phyloP scores from a whole-genome alignment of 495 filamentous ascomycete species.

The Cercophora sp. region DNA sequence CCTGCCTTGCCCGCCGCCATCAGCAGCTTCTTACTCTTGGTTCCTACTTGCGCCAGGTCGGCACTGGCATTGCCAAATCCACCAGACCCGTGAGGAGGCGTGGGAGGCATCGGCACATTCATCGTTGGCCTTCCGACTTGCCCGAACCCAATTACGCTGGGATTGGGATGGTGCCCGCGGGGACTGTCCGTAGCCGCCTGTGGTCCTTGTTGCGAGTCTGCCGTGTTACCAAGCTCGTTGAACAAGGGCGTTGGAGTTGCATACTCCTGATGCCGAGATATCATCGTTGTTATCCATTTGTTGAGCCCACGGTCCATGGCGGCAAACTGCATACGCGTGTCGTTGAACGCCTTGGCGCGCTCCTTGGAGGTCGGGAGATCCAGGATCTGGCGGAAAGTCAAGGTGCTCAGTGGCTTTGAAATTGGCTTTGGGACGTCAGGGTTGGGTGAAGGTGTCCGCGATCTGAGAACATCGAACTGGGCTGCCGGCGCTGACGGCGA shows the following conservation, averaged over 20 bases:
- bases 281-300: conserved; percentile 62
- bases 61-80: conserved; percentile 35
- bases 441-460: too few relatives aligned
- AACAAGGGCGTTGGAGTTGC: too few relatives aligned
- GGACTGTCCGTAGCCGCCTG: conserved; percentile 34
- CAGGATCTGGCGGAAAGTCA: conserved; percentile 69
- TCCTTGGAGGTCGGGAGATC: conserved; percentile 56
- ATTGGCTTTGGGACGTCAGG: too few relatives aligned
- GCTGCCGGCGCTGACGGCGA: conserved; percentile 16
- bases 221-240: too few relatives aligned
- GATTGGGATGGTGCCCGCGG: conserved; percentile 46
- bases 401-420: conserved; percentile 39
- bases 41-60: conserved; percentile 61
- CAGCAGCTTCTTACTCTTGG: conserved; percentile 79
- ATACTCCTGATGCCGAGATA: conserved; percentile 34
- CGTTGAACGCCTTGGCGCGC: conserved; percentile 65
- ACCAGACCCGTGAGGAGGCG: conserved; percentile 20
- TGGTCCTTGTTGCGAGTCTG: conserved; percentile 27
- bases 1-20: conserved; percentile 79
- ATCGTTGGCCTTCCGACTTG: conserved; percentile 20
- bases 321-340: conserved; percentile 65
- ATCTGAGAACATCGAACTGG: not conserved
- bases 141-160: conserved; percentile 18
- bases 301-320: conserved; percentile 66
- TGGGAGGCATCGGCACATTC: conserved; percentile 26